Evolutionary conservation across 257 asterid species (phyloP).

Genomic region (Dorcoceras hygrometricum): DNA sequence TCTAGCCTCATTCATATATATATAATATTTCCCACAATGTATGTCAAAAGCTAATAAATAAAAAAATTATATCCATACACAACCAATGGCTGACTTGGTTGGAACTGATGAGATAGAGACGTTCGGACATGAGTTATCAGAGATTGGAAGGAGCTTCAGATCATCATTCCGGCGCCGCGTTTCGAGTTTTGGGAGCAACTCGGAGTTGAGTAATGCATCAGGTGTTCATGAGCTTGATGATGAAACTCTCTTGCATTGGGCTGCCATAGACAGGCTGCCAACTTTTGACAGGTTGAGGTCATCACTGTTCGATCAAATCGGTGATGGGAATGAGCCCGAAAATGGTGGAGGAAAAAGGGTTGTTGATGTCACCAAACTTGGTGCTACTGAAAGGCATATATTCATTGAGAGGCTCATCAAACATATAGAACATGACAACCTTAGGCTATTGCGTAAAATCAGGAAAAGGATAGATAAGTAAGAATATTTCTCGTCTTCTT

Average conservation of each 20-base stretch:
- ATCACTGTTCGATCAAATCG: conserved; percentile 31
- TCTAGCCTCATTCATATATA: too few relatives aligned
- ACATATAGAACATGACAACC: conserved; percentile 52
- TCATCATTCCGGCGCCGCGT: conserved; percentile 16
- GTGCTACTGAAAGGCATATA: conserved; percentile 35
- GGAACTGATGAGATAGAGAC: conserved; percentile 19
- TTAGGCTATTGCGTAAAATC: conserved; percentile 38
- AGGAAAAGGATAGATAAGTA: conserved; percentile 48
- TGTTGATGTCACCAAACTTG: conserved; percentile 47
- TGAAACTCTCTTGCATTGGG: conserved; percentile 41
- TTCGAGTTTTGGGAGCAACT: conserved; percentile 13
- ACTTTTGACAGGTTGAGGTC: conserved; percentile 32
- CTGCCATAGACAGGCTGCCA: conserved; percentile 45
- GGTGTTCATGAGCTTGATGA: conserved; percentile 26
- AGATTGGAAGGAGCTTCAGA: conserved; percentile 18
- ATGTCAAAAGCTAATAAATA: too few relatives aligned
- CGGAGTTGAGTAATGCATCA: not conserved
- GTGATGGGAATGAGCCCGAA: conserved; percentile 21
- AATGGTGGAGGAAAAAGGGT: conserved; percentile 28
- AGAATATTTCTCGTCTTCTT: conserved; percentile 11
- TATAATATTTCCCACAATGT: not conserved
- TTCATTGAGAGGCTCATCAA: conserved; percentile 47
- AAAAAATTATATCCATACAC: not conserved
- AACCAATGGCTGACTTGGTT: conserved; percentile 20
- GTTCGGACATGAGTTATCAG: conserved; percentile 15